Conservation (phyloP, 805 yeast genomes). For the Nakazawaea ishiwadae region DNA sequence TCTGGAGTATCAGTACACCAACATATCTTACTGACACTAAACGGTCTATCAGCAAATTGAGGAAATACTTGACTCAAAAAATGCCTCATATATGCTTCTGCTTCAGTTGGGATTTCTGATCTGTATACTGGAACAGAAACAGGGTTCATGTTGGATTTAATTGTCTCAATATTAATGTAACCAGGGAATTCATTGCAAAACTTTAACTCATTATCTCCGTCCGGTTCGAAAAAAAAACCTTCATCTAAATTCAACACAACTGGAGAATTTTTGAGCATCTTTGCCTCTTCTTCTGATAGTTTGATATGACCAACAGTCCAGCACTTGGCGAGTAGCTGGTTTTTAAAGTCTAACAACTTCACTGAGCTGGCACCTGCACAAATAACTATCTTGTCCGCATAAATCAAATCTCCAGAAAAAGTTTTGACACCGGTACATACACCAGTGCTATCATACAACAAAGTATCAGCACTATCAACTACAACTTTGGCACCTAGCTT, state of each 20-base stretch:
- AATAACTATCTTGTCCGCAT: slow-evolving; percentile 26
- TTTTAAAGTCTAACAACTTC: slow-evolving; percentile 28
- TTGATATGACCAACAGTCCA: slow-evolving; percentile 38
- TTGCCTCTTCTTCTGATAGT: slow-evolving; percentile 28
- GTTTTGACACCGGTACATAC: slow-evolving; percentile 24
- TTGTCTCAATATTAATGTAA: slow-evolving; percentile 21
- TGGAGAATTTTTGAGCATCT: slow-evolving; percentile 26
- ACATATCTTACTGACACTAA: slow-evolving; percentile 26
- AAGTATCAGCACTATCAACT: slow-evolving; percentile 20
- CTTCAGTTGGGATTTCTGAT: slow-evolving; percentile 27
- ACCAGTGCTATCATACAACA: slow-evolving; percentile 14
- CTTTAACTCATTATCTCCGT: slow-evolving; percentile 28
- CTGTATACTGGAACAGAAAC: slow-evolving; percentile 27
- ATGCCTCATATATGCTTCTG: slow-evolving; percentile 27
- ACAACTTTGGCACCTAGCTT: slow-evolving; percentile 30
- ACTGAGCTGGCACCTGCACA: slow-evolving; percentile 36
- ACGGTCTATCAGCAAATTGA: slow-evolving; percentile 23
- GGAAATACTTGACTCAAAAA: slow-evolving; percentile 30
- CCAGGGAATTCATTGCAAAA: slow-evolving; percentile 38
- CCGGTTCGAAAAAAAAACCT: slow-evolving; percentile 40
- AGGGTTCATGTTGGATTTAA: not conserved
- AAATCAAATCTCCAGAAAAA: slow-evolving; percentile 20
- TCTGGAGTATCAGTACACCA: slow-evolving; percentile 35
- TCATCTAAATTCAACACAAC: slow-evolving; percentile 32
- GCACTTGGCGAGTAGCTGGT: slow-evolving; percentile 33